Percentiles rank a stretch among this genome's conserved stretches.
Evolutionary conservation across 352 stramenopile species (phyloP).

Genomic region (Globisporangium echinulatum): DNA sequence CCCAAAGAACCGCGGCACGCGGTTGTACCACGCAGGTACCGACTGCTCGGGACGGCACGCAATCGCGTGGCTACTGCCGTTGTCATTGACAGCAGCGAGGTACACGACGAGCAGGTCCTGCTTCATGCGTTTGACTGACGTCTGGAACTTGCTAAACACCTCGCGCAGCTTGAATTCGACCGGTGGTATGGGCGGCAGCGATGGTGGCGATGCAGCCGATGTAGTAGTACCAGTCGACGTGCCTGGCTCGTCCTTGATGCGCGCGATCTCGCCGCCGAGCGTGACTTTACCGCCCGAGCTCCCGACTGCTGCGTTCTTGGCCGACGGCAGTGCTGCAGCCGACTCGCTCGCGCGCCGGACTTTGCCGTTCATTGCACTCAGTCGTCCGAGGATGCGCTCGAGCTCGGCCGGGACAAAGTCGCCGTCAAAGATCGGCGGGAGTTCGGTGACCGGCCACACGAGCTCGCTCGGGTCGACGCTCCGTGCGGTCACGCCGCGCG

Average conservation of each 20-base stretch:
- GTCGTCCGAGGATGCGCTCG: slow-evolving; percentile 63
- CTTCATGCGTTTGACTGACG: slow-evolving; percentile 59
- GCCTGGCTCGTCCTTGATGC: slow-evolving; percentile 42
- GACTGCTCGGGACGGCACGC: slow-evolving; percentile 30
- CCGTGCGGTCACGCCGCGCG: slow-evolving; percentile 45
- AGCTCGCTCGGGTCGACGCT: slow-evolving; percentile 90
- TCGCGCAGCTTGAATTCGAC: slow-evolving; percentile 65
- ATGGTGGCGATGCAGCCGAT: neutral
- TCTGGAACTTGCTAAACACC: slow-evolving; percentile 54
- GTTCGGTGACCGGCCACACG: slow-evolving; percentile 43
- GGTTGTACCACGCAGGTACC: slow-evolving; percentile 42
- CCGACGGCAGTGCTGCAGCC: neutral
- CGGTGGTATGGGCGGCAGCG: slow-evolving; percentile 10
- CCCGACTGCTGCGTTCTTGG: slow-evolving; percentile 36
- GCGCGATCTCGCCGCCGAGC: slow-evolving; percentile 21
- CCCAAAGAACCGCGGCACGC: slow-evolving; percentile 74
- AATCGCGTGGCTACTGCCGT: neutral
- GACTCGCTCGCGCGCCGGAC: slow-evolving; percentile 32
- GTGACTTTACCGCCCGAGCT: slow-evolving; percentile 37
- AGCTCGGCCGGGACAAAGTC: slow-evolving; percentile 76
- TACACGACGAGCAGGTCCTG: slow-evolving; percentile 80
- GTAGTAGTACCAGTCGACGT: neutral
- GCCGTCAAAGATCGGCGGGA: slow-evolving; percentile 78
- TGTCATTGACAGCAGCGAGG: slow-evolving; percentile 17
- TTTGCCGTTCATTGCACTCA: slow-evolving; percentile 59